Percentiles rank a stretch among this genome's conserved stretches.
phyloP scores from a whole-genome alignment of 805 yeast genomes.

The Maudiozyma turicensis region DNA sequence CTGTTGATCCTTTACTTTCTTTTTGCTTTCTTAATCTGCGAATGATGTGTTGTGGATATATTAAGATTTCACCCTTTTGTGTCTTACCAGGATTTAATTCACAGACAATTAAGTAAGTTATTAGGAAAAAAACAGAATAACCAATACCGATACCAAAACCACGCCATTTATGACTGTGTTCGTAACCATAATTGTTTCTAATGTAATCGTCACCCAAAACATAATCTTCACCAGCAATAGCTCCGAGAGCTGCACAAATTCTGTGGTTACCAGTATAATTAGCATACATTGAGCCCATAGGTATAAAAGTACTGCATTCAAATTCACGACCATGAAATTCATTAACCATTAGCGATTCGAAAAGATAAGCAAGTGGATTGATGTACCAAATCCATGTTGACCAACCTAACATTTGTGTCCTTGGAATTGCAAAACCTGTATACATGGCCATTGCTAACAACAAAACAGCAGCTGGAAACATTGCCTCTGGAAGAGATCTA shows the following conservation, averaged over 20 bases:
- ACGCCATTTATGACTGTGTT: constrained; percentile 44
- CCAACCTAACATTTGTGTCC: constrained; percentile 37
- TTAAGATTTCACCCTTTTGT: constrained; percentile 53
- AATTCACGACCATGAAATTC: constrained; percentile 33
- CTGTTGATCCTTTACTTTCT: background rate
- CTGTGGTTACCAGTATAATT: constrained; percentile 16
- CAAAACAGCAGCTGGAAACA: constrained; percentile 37
- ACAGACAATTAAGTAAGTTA: constrained; percentile 37
- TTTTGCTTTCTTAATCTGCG: constrained; percentile 35
- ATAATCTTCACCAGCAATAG: constrained; percentile 35
- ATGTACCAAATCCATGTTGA: constrained; percentile 38
- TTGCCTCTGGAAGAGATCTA: constrained; percentile 32
- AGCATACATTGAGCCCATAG: constrained; percentile 35
- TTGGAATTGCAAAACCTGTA: constrained; percentile 39
- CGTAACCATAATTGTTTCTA: constrained; percentile 32
- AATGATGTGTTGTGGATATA: constrained; percentile 42
- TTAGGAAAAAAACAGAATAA: constrained; percentile 42
- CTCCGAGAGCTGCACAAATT: constrained; percentile 45
- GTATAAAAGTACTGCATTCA: constrained; percentile 32
- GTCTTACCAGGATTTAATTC: constrained; percentile 43
- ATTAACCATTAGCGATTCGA: constrained; percentile 37
- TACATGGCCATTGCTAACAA: constrained; percentile 32
- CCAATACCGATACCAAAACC: constrained; percentile 48
- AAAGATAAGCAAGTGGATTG: constrained; percentile 35
- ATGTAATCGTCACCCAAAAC: constrained; percentile 44